These are phyloP conservation scores for Fagus sylvatica DNA, from an alignment of 306 rosid species.

Conservation along the genomic window DNA sequence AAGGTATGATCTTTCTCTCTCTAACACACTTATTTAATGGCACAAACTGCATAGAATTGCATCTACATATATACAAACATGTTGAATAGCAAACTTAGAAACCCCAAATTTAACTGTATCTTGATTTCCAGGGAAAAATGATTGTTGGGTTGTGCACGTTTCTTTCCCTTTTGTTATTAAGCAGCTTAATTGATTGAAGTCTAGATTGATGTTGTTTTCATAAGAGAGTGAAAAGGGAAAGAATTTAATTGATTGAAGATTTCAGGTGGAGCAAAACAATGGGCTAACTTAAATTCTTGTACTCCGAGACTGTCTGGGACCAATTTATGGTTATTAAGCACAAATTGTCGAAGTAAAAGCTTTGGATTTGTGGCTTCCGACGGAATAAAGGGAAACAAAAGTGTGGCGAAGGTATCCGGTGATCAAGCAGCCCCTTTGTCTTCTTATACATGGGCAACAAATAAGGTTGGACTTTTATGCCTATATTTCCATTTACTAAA, in stretches of 20 bases:
- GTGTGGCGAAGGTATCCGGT: slow-evolving; percentile 25
- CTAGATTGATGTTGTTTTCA: not conserved
- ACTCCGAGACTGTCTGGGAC: slow-evolving; percentile 1
- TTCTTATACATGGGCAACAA: slow-evolving; percentile 10
- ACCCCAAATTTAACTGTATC: too few relatives aligned
- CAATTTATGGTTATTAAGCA: not conserved
- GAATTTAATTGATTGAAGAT: too few relatives aligned
- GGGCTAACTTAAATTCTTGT: not conserved
- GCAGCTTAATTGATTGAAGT: not conserved
- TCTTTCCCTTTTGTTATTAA: too few relatives aligned
- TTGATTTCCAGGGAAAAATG: too few relatives aligned
- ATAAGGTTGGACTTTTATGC: not conserved
- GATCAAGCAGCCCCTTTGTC: slow-evolving; percentile 29
- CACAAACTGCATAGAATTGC: not conserved
- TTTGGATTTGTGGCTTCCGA: slow-evolving; percentile 12
- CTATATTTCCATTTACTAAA: not conserved
- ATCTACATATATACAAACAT: not conserved
- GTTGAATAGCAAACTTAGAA: too few relatives aligned
- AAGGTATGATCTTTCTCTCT: slow-evolving; percentile 33
- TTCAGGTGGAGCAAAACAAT: slow-evolving; percentile 32
- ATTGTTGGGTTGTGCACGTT: too few relatives aligned
- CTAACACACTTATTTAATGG: not conserved
- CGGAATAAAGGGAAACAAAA: slow-evolving; percentile 4
- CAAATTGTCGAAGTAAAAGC: slow-evolving; percentile 5
- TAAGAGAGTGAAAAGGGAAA: too few relatives aligned